Base-by-base conservation (phyloP, 2,329 filamentous ascomycete species). In the Ceratocystis cacaofunesta region DNA sequence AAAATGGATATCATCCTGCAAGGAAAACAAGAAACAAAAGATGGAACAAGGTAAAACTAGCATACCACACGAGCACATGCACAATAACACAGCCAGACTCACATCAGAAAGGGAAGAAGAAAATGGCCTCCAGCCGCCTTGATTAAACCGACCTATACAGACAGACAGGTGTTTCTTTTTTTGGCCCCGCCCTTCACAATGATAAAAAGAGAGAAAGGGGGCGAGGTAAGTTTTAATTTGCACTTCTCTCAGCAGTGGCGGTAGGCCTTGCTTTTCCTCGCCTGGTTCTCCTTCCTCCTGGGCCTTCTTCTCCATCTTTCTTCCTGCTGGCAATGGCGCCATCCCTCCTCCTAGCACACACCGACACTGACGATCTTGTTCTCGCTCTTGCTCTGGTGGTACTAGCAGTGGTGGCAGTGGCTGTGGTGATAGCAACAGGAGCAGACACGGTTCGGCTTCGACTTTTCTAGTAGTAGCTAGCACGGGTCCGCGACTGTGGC, bases 371-470 rank as follows among this genome's bases (percentile, higher is more conserved):
- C 12, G 52, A 6, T 58, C 25, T 32, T 8, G 52, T 58, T 36
- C 32, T 36, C 32, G 32, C 8, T 36, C 32, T 36, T 36, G 79
- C 1, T 79, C 79, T 1, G 79, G 79, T 0, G 76, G 80, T 4
- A 81, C 80, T 68, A 74, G 78, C 0, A 77, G 81, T 58, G 79
- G 78, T 2, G 76, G 74, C 3, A 72, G 73, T 10, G 70, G 71
- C 1, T 70, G 68, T 12, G 70, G 66, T 1, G 73, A 74, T 22
- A 74, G 73, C 19, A 78, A 82, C 68, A 55, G 32, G 32, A 60
- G 57, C 79, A 79, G 1, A 76, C 70, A 46, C 76, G 71, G 64
- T 78, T 78, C 0, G 78, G 78, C 1, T 72, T 73, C 2, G 76
- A 78, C 1, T 12, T 32, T 28, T 48, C 61, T 62, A 62, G 44